Conservation (phyloP, 352 stramenopile species). For the Phytophthora tentaculata region DNA sequence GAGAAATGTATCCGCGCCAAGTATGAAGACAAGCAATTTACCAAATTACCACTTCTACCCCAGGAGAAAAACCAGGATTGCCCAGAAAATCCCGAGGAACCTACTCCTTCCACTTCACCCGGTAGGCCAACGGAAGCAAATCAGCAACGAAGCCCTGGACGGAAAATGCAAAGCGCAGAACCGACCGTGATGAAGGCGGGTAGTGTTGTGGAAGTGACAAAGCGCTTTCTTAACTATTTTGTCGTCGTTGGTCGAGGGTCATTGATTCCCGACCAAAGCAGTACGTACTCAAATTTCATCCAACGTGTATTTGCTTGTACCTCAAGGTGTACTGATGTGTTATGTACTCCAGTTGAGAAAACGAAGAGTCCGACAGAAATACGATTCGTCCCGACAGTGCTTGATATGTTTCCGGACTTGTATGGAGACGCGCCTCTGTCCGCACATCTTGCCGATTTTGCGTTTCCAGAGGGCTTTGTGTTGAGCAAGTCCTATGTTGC, state of each 20-base stretch:
- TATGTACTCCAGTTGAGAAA: constrained; percentile 57
- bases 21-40: constrained; percentile 76
- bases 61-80: constrained; percentile 65
- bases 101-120: constrained; percentile 11
- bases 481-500: constrained; percentile 62
- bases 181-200: constrained; percentile 46
- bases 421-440: constrained; percentile 65
- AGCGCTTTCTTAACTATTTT: constrained; percentile 88
- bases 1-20: constrained; percentile 73
- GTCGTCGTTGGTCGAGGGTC: constrained; percentile 70
- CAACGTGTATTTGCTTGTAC: neutral
- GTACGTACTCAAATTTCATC: constrained; percentile 43
- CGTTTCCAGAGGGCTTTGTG: constrained; percentile 77
- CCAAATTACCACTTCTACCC: constrained; percentile 41
- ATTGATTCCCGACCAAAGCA: constrained; percentile 64
- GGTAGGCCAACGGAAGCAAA: constrained; percentile 34
- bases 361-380: constrained; percentile 76
- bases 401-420: constrained; percentile 73
- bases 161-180: constrained; percentile 36
- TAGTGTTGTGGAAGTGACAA: constrained; percentile 76
- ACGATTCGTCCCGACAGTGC: constrained; percentile 65
- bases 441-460: constrained; percentile 77
- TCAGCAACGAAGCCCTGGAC: constrained; percentile 43
- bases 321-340: constrained; percentile 4
- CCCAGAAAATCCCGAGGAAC: constrained; percentile 59